phyloP scores from a whole-genome alignment of 495 filamentous ascomycete species.

The Podospora australis region DNA sequence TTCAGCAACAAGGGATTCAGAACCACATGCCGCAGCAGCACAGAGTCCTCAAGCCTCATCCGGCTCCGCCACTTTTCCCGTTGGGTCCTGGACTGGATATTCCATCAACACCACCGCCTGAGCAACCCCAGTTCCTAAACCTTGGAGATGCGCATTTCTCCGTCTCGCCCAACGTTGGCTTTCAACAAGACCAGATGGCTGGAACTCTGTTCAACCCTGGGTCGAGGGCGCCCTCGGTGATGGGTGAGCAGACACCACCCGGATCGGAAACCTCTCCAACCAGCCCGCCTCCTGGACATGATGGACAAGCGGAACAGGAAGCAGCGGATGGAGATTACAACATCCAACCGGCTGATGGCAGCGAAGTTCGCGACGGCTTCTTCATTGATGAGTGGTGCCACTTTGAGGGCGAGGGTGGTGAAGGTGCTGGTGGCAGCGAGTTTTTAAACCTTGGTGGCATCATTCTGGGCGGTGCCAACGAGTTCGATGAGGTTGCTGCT shows the following conservation, averaged over 20 bases:
- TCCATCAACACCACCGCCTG: conserved; percentile 38
- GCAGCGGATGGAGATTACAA: too few species aligned
- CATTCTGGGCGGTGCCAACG: too few species aligned
- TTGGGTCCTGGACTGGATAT: conserved; percentile 8
- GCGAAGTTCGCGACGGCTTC: too few species aligned
- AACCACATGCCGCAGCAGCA: neutral
- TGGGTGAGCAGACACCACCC: conserved; percentile 23
- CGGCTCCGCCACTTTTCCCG: neutral
- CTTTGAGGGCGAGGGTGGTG: neutral
- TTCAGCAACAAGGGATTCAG: conserved; percentile 24
- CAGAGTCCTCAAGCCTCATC: neutral
- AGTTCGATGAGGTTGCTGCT: too few species aligned
- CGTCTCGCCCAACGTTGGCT: conserved; percentile 13
- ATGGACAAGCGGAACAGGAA: too few species aligned
- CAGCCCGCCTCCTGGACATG: too few species aligned
- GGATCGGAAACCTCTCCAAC: conserved; percentile 21
- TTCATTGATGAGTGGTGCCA: too few species aligned
- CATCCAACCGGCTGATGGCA: too few species aligned
- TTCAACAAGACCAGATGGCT: conserved; percentile 5
- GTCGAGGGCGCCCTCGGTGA: neutral
- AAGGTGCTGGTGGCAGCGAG: neutral
- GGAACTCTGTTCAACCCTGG: neutral
- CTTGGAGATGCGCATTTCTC: too few species aligned
- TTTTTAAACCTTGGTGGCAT: too few species aligned
- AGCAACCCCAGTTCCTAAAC: conserved; percentile 30